Conservation (phyloP, 2,329 filamentous ascomycete genomes). For the Colletotrichum costaricense region DNA sequence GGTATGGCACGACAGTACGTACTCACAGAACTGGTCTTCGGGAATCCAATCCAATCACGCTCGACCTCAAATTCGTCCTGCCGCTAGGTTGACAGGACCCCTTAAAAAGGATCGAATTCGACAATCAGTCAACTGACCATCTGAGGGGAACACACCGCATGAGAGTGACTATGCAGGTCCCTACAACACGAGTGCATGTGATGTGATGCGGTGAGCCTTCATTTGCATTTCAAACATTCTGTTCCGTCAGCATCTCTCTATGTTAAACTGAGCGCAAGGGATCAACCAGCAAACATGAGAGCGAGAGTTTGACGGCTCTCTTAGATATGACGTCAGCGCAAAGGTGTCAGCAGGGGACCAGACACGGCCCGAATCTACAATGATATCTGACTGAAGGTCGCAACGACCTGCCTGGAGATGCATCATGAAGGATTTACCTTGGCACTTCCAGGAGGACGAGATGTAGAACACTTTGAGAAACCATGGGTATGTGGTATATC, state of each 20-base stretch:
- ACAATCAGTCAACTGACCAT: constrained; percentile 17
- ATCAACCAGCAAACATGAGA: constrained; percentile 9
- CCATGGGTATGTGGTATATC: constrained; percentile 12
- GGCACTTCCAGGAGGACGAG: background rate
- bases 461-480: background rate
- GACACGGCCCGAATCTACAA: background rate
- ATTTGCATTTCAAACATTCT: background rate
- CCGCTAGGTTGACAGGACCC: constrained; percentile 9
- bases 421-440: constrained; percentile 18
- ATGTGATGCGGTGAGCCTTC: background rate
- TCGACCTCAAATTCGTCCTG: too few relatives aligned
- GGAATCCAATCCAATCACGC: too few relatives aligned
- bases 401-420: background rate
- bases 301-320: background rate
- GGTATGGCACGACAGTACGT: too few relatives aligned
- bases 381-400: background rate
- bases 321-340: constrained; percentile 25
- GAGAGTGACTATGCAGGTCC: background rate
- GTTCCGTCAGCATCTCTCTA: constrained; percentile 5
- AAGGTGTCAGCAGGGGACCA: background rate
- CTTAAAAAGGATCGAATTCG: background rate
- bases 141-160: background rate
- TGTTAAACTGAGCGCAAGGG: constrained; percentile 1
- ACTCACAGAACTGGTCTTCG: too few relatives aligned
- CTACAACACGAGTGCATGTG: background rate